Percentiles rank a stretch among this genome's conserved stretches.
Evolutionary conservation across 169 alveolate species (phyloP).

Genomic region (Plasmodium malariae): DNA sequence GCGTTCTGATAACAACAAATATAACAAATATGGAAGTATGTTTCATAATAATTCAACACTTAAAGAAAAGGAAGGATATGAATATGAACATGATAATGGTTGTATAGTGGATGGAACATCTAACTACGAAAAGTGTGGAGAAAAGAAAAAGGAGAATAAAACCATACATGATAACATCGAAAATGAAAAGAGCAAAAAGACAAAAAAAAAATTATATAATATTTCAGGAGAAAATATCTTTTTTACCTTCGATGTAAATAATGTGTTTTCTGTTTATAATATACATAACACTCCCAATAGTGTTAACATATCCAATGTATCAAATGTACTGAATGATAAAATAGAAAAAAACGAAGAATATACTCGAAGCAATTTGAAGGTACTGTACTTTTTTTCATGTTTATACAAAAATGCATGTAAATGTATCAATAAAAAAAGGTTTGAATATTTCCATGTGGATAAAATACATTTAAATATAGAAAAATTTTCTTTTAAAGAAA

Average conservation of each 20-base stretch:
- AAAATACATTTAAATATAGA: conserved; percentile 70
- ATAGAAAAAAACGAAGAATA: not conserved
- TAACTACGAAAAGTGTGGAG: not conserved
- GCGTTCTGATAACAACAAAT: too few species aligned
- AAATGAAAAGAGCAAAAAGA: not conserved
- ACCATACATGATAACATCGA: not conserved
- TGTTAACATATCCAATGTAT: too few species aligned
- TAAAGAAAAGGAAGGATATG: not conserved
- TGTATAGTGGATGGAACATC: too few species aligned
- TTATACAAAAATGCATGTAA: conserved; percentile 13
- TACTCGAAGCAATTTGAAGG: not conserved
- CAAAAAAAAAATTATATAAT: not conserved
- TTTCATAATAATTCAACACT: too few species aligned
- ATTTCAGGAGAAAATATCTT: not conserved
- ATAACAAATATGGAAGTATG: too few species aligned
- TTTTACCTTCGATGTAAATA: not conserved
- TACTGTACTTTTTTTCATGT: not conserved
- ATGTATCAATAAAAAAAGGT: conserved; percentile 25
- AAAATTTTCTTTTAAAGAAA: conserved; percentile 37
- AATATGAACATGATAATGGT: not conserved
- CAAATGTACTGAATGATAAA: too few species aligned
- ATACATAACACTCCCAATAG: too few species aligned
- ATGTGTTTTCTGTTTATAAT: not conserved
- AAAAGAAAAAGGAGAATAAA: not conserved
- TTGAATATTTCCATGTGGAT: conserved; percentile 74